Evolutionary conservation across 352 stramenopile genomes (phyloP), one percentile per base, ranked within the genome.

Genomic region (Phytophthora cactorum): DNA sequence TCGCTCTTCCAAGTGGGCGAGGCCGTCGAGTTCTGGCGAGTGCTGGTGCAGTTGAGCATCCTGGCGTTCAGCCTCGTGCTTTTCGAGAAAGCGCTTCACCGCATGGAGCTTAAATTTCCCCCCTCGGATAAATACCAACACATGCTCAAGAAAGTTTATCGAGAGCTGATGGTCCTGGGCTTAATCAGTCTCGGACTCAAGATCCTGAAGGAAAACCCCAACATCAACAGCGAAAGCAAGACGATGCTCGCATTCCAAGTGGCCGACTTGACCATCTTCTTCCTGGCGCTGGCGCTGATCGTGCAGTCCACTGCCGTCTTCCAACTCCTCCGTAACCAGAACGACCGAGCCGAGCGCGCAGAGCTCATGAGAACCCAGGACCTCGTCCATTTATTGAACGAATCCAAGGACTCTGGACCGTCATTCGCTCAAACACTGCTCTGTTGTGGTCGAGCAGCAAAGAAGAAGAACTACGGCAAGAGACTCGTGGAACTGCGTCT

Each of bases 131-230:
- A 87, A 53, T 90, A 87, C 56, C 56, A 84, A 31, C 74, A 90
- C 56, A 90, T 90, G 73, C 63, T 89, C 51, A 86, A 75, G 67
- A 90, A 90, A 60, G 68, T 75, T 8, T 89, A 78, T 45, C 67
- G 71, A 65, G 80, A 89, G 52, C 69, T 89, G 25, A 87, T 87
- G 80, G 68, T 89, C 5, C 70, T 89, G 4, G 80, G 80, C 0
- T 53, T 88, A 29, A 79, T 88, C 55, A 75, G 78, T 44, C 60
- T 89, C 14, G 44, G 65, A 3, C 52, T 89, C 55, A 89, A 89
- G 66, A 63, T 86, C 22, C 52, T 74, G 31, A 80, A 86, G 47
- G 77, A 85, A 28, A 60, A 45, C 12, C 52, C 59, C 7, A 52
- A 72, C 25, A 68, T 73, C 5, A 46, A 85, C 55, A 61, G 63